These are phyloP conservation scores for Penicillium cosmopolitanum DNA, from an alignment of 495 filamentous ascomycete genomes.

Conservation along the genomic window DNA sequence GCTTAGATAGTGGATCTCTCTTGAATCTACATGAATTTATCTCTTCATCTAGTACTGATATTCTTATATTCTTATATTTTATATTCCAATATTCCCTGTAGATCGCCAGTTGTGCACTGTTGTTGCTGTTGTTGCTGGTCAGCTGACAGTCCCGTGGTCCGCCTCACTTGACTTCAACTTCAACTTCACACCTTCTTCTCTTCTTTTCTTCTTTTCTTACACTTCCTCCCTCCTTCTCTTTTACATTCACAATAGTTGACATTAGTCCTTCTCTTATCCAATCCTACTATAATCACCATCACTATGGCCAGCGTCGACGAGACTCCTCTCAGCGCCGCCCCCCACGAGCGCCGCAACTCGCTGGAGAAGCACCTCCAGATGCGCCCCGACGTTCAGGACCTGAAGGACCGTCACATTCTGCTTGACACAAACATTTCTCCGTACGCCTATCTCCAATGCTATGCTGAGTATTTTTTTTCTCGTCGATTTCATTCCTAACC, in stretches of 20 bases:
- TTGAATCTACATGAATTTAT: background rate
- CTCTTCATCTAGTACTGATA: background rate
- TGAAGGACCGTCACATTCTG: conserved; percentile 75
- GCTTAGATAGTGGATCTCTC: conserved; percentile 8
- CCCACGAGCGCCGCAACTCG: conserved; percentile 79
- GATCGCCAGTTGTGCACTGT: no score
- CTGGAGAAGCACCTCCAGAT: conserved; percentile 82
- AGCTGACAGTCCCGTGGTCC: no score
- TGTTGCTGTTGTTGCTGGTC: no score
- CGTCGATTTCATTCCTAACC: background rate
- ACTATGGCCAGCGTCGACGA: conserved; percentile 35
- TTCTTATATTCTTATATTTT: no score
- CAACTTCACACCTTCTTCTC: no score
- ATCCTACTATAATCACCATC: background rate
- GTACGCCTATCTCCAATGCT: conserved; percentile 34
- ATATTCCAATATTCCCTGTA: no score
- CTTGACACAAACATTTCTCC: conserved; percentile 73
- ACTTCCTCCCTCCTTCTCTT: background rate
- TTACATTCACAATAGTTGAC: no score
- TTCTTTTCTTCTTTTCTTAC: background rate
- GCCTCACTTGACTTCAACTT: no score
- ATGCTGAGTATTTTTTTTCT: background rate
- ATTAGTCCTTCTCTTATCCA: background rate
- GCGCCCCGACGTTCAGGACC: conserved; percentile 78
- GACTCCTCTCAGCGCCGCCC: conserved; percentile 50